Base-by-base conservation (phyloP, 169 alveolate genomes). In the Cryptosporidium canis region DNA sequence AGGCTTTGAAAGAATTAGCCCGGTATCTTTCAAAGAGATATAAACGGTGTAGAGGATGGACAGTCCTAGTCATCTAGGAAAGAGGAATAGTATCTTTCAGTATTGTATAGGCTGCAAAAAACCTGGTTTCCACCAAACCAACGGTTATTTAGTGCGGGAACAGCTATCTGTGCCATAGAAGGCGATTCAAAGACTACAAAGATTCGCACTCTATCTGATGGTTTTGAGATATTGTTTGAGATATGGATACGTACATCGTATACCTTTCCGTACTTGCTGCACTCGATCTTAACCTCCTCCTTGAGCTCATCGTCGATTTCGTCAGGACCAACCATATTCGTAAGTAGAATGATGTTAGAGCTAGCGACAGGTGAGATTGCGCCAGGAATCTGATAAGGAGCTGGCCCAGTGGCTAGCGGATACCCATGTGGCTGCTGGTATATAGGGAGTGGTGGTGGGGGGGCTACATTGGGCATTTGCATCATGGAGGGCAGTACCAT, bases 61-160 rank as follows among this genome's bases (percentile, higher is more conserved):
- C n/a, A 61, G 27, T 35, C 45, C 47, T 61, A 77, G 72, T 77
- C 87, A 37, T 77, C 87, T 24, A 58, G 48, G 33, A 77, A 77
- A 16, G 87, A 77, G 58, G 87, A 77, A 45, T 77, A 77, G 41
- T 58, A 77, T 77, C 87, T 77, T 61, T 77, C 87, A 77, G 87
- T 27, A 21, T 83, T 85, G 85, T 85, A 91, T n/a, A 67, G 65
- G 53, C 67, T 44, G 37, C 85, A 71, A 55, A 47, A 55, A 83
- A 91, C 91, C 56, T 87, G 93, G 48, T 83, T 64, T 21, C 93
- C 93, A 21, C 93, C 93, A 44, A 91, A 91, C 93, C 93, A 91
- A 39, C 93, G 92, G 58, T 83, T 85, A 44, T 91, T 72, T 24
- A 91, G 91, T 12, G 83, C 83, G 8, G 93, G 93, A 4, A 85